These are phyloP conservation scores for Pseudogymnoascus sp. DNA, from an alignment of 2,329 filamentous ascomycete genomes.

Conservation along the genomic window DNA sequence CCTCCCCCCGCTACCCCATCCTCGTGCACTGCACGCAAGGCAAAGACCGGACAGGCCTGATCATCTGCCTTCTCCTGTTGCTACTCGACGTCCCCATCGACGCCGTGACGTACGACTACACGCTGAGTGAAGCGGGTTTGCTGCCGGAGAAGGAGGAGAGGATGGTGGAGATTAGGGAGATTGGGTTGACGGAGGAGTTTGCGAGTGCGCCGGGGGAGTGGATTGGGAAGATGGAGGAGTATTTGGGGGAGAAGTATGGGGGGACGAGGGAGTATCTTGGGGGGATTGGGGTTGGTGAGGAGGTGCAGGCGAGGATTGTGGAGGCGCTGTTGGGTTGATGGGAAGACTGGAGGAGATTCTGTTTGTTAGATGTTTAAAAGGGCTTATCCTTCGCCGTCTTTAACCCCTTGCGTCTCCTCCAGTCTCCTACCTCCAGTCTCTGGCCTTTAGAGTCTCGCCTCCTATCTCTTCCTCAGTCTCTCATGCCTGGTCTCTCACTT, in stretches of 20 bases:
- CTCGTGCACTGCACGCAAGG: constrained; percentile 83
- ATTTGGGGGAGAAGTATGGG: constrained; percentile 58
- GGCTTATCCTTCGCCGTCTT: too few species aligned
- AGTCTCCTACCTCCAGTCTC: not conserved
- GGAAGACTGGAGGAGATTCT: too few species aligned
- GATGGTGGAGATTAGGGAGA: constrained; percentile 59
- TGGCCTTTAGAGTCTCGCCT: not conserved
- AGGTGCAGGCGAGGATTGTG: constrained; percentile 19
- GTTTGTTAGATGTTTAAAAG: too few species aligned
- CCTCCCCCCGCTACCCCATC: constrained; percentile 51
- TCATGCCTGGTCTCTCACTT: not conserved
- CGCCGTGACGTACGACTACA: constrained; percentile 67
- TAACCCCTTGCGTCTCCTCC: not conserved
- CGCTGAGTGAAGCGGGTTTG: constrained; percentile 57
- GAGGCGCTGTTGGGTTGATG: constrained; percentile 13
- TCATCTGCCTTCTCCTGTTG: constrained; percentile 62
- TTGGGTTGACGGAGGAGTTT: constrained; percentile 71
- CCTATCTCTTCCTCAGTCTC: not conserved
- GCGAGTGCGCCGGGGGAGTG: constrained; percentile 59
- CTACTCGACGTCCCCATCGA: constrained; percentile 50
- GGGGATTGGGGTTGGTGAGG: constrained; percentile 50
- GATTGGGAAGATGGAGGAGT: constrained; percentile 50
- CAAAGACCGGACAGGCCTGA: constrained; percentile 75
- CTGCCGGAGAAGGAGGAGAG: constrained; percentile 55
- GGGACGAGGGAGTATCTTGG: constrained; percentile 61